Conservation (phyloP, 2,329 filamentous ascomycete genomes). For the Cryphonectria radicalis region DNA sequence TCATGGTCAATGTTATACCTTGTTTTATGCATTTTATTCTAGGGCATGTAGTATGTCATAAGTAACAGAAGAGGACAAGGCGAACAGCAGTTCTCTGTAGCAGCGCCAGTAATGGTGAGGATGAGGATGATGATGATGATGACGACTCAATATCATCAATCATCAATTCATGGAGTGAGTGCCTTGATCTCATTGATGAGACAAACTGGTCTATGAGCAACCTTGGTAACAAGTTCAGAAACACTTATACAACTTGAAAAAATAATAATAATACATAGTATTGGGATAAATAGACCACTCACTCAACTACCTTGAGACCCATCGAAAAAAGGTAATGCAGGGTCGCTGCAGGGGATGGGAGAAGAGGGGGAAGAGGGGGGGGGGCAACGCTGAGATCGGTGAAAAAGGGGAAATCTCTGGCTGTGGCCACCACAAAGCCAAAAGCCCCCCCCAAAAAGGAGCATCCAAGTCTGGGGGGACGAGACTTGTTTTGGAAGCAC, state of each 20-base stretch:
- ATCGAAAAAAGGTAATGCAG: not conserved
- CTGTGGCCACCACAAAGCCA: not conserved
- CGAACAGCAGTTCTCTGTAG: not conserved
- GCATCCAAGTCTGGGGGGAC: not conserved
- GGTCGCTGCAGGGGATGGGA: not conserved
- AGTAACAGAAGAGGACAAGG: too few species aligned
- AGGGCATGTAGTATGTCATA: too few species aligned
- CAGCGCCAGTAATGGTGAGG: not conserved
- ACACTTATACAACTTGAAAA: too few species aligned
- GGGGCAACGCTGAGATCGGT: not conserved
- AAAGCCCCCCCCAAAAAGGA: too few species aligned
- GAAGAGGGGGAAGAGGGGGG: too few species aligned
- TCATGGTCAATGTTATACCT: too few species aligned
- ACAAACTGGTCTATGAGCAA: not conserved
- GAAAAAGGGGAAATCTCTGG: not conserved
- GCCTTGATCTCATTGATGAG: not conserved
- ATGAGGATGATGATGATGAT: not conserved
- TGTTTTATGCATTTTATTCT: too few species aligned
- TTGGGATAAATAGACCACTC: not conserved
- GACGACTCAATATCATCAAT: not conserved
- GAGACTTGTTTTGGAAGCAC: not conserved
- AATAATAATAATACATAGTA: not conserved
- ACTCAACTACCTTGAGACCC: too few species aligned
- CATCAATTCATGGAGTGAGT: too few species aligned
- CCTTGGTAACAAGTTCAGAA: not conserved